These are phyloP conservation scores for Myxozyma monticola DNA, from an alignment of 805 yeast species.

Conservation along the genomic window DNA sequence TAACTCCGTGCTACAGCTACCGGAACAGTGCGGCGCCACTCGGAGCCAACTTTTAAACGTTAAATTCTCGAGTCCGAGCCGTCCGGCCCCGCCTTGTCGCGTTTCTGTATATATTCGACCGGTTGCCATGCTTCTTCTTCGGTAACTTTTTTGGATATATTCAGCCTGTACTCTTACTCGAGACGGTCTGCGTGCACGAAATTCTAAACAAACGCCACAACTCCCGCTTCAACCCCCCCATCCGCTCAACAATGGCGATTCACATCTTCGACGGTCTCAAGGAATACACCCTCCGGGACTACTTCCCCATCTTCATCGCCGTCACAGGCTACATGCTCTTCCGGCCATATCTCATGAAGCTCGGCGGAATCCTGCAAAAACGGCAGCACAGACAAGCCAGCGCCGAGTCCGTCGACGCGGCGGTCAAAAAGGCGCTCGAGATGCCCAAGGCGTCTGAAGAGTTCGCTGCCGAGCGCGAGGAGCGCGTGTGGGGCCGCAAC, in stretches of 20 bases:
- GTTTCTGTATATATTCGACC: too few relatives aligned
- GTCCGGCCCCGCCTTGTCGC: too few relatives aligned
- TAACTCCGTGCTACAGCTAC: too few relatives aligned
- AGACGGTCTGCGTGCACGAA: too few relatives aligned
- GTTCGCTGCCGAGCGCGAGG: conserved; percentile 12
- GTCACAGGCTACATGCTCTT: conserved; percentile 31
- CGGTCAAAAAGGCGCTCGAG: conserved; percentile 19
- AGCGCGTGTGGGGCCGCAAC: conserved; percentile 31
- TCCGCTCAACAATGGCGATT: conserved; percentile 3
- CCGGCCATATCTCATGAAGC: conserved; percentile 29
- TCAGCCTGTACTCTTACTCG: neutral
- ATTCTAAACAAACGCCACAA: too few relatives aligned
- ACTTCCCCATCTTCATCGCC: conserved; percentile 26
- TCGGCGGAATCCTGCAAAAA: conserved; percentile 27
- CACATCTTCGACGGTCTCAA: conserved; percentile 13
- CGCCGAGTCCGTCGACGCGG: conserved; percentile 11
- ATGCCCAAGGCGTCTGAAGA: conserved; percentile 24
- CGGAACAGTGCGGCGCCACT: too few relatives aligned
- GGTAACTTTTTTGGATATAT: neutral
- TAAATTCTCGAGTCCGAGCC: too few relatives aligned
- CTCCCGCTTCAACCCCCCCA: neutral
- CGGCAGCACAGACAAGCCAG: conserved; percentile 21
- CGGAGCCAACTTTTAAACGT: too few relatives aligned
- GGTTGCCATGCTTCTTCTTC: too few relatives aligned
- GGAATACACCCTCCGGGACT: conserved; percentile 18